Conservation (phyloP, 345 rosid species). For the Tarenaya hassleriana region DNA sequence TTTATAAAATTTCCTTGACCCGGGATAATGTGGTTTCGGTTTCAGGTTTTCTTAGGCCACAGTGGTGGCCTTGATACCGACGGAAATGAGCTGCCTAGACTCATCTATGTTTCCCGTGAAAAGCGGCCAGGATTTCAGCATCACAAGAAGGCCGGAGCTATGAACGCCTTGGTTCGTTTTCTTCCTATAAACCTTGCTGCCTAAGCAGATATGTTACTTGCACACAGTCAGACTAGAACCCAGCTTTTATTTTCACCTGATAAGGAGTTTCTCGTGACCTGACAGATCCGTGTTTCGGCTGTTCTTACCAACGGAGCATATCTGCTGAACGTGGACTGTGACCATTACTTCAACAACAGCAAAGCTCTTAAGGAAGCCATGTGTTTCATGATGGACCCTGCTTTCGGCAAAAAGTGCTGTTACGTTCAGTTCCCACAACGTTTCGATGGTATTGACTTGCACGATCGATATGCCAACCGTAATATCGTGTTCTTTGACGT, state of each 20-base stretch:
- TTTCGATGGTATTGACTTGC: slow-evolving; percentile 98
- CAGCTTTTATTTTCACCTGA: slow-evolving; percentile 15
- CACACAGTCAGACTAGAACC: too few relatives aligned
- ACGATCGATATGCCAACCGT: slow-evolving; percentile 99
- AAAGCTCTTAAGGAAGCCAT: slow-evolving; percentile 98
- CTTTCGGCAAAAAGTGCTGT: slow-evolving; percentile 81
- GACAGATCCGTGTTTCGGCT: slow-evolving; percentile 96
- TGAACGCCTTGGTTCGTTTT: slow-evolving; percentile 95
- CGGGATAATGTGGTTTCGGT: not conserved
- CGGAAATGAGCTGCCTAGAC: slow-evolving; percentile 98
- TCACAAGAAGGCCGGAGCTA: slow-evolving; percentile 99
- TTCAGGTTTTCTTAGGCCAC: slow-evolving; percentile 93
- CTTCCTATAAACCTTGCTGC: slow-evolving; percentile 9
- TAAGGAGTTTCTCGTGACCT: slow-evolving; percentile 22
- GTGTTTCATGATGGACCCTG: slow-evolving; percentile 99
- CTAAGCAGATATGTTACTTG: too few relatives aligned
- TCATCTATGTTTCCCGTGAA: slow-evolving; percentile 99
- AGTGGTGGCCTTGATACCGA: slow-evolving; percentile 97
- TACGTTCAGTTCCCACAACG: slow-evolving; percentile 99
- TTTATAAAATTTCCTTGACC: not conserved
- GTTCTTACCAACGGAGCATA: slow-evolving; percentile 98
- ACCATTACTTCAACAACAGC: slow-evolving; percentile 99
- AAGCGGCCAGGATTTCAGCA: slow-evolving; percentile 99
- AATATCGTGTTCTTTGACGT: slow-evolving; percentile 98
- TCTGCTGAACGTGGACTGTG: slow-evolving; percentile 97